Conservation (phyloP, 1,284 basidiomycete genomes). For the Papiliotrema nemorosa region DNA sequence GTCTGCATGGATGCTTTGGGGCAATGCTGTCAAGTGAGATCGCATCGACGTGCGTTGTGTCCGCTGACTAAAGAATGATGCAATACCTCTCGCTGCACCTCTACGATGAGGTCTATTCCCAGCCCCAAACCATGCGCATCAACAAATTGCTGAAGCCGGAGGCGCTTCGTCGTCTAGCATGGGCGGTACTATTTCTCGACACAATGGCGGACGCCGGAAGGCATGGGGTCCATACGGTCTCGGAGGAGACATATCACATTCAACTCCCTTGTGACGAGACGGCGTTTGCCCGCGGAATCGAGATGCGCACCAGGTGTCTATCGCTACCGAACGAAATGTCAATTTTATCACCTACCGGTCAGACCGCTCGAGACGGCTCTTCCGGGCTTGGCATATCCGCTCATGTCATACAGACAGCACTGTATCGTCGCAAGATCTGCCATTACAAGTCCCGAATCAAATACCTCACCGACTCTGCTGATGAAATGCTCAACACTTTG, state of each 20-base stretch:
- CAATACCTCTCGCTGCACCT: conserved; percentile 19
- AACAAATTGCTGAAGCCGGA: conserved; percentile 9
- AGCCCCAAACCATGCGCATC: neutral
- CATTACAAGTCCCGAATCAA: conserved; percentile 8
- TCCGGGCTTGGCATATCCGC: conserved; percentile 4
- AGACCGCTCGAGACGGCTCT: neutral
- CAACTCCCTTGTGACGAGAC: conserved; percentile 17
- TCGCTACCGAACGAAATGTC: neutral
- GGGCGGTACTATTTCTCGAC: conserved; percentile 12
- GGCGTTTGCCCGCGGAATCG: conserved; percentile 8
- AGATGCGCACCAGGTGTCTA: conserved; percentile 1
- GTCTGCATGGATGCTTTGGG: conserved; percentile 13
- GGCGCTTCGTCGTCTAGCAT: conserved; percentile 7
- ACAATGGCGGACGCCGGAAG: conserved; percentile 7
- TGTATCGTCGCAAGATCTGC: conserved; percentile 5
- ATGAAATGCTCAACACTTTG: neutral
- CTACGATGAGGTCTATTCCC: conserved; percentile 12
- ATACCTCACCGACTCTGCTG: neutral
- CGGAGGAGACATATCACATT: conserved; percentile 9
- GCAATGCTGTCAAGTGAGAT: conserved; percentile 8
- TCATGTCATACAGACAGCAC: conserved; percentile 5
- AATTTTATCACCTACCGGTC: neutral
- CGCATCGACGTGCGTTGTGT: too few species aligned
- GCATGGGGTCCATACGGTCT: conserved; percentile 7
- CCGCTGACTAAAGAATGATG: conserved; percentile 15